Percentiles rank a stretch among this genome's conserved stretches.
Conservation (phyloP, 345 rosid species). For the Bruguiera sexangula region DNA sequence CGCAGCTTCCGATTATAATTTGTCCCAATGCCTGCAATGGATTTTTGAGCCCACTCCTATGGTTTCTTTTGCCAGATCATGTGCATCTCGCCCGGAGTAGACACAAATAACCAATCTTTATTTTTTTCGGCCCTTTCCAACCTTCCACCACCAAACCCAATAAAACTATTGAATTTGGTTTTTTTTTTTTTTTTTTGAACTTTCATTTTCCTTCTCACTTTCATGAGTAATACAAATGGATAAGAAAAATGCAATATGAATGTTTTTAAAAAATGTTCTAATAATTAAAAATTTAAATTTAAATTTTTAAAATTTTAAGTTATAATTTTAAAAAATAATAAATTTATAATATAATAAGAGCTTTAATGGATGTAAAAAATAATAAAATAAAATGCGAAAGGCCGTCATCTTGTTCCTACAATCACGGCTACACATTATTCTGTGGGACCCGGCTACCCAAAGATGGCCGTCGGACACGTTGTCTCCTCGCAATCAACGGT, state of each 20-base stretch:
- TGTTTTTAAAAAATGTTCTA: not conserved
- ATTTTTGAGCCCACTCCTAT: conserved; percentile 2
- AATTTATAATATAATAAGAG: too few species aligned
- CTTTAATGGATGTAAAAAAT: too few species aligned
- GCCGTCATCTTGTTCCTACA: conserved; percentile 32
- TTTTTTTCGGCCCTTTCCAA: not conserved
- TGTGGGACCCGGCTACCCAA: not conserved
- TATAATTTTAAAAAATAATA: too few species aligned
- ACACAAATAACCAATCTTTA: too few species aligned
- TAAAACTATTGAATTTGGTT: too few species aligned
- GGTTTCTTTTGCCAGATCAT: too few species aligned
- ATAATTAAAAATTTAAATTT: too few species aligned
- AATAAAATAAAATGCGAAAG: not conserved
- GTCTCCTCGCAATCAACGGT: conserved; percentile 24
- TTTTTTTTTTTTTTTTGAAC: too few species aligned
- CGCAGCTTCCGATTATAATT: not conserved
- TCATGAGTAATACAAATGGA: not conserved
- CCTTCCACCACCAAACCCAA: not conserved
- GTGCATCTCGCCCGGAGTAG: too few species aligned
- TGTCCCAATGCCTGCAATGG: conserved; percentile 2
- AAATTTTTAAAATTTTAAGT: too few species aligned
- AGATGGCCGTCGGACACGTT: not conserved
- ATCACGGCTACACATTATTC: not conserved
- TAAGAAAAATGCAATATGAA: conserved; percentile 16
- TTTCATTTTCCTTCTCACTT: too few species aligned